Base-by-base conservation (phyloP, 2,329 filamentous ascomycete species). In the Pseudogymnoascus destructans region DNA sequence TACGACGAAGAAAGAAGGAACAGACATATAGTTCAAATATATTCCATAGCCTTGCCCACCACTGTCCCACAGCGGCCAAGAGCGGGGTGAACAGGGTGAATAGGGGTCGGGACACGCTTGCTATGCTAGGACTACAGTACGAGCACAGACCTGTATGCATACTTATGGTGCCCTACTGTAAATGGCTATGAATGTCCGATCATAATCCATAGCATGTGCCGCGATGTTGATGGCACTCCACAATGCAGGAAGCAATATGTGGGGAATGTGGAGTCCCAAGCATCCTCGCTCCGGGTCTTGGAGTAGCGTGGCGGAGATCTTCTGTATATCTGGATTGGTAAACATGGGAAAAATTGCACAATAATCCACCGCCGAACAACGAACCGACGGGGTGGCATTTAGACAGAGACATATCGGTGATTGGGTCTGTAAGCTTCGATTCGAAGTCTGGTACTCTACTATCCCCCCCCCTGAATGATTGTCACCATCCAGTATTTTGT, bases 81-180 rank as follows among this genome's bases (percentile, higher is more conserved):
- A 52, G 46, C 46, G 46, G 46, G 46, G 46, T 52, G 8, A 52
- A 30, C 25, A 52, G n/a, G 46, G 46, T 52, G 46, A 19, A 52
- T 52, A 52, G 25, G 46, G 46, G 46, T 30, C 13, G 46, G 13
- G 25, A 30, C 2, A 19, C 25, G 13, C n/a, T 30, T 52, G 5
- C n/a, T 52, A 30, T 52, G 5, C n/a, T 52, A 30, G 46, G 46
- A 52, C 46, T 5, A n/a, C n/a, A n/a, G n/a, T n/a, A n/a, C n/a
- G n/a, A n/a, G n/a, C n/a, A n/a, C n/a, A n/a, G n/a, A n/a, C n/a
- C n/a, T n/a, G n/a, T n/a, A n/a, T n/a, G n/a, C n/a, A n/a, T n/a
- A n/a, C n/a, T n/a, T n/a, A n/a, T n/a, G n/a, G n/a, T n/a, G n/a
- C n/a, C n/a, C n/a, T n/a, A n/a, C n/a, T n/a, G n/a, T n/a, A 30